A percentile compares a stretch with the other conserved stretches of the same genome.
Evolutionary conservation across 805 yeast genomes (phyloP).

Genomic region (Debaryomyces hansenii): DNA sequence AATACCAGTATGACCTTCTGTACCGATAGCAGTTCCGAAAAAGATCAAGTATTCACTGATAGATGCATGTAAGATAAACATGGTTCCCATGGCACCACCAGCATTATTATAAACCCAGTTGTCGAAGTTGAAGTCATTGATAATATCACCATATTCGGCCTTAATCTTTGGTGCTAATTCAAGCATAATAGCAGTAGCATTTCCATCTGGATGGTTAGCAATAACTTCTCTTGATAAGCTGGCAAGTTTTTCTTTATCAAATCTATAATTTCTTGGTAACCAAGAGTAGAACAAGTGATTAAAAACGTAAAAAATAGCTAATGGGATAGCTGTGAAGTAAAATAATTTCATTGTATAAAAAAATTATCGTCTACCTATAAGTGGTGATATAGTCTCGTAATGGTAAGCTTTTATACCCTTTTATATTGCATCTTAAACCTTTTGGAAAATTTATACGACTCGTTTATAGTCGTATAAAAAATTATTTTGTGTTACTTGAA

Average conservation of each 20-base stretch:
- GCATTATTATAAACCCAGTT: slow-evolving; percentile 98
- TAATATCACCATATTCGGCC: slow-evolving; percentile 66
- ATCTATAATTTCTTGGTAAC: slow-evolving; percentile 71
- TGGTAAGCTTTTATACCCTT: too few species aligned
- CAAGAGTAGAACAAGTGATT: slow-evolving; percentile 46
- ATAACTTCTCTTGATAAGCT: slow-evolving; percentile 56
- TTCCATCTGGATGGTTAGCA: slow-evolving; percentile 51
- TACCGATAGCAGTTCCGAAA: slow-evolving; percentile 91
- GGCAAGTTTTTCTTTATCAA: slow-evolving; percentile 66
- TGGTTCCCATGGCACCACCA: slow-evolving; percentile 97
- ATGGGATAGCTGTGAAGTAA: slow-evolving; percentile 19
- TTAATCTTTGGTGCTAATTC: slow-evolving; percentile 61
- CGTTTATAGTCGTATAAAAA: too few species aligned
- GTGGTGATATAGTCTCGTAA: too few species aligned
- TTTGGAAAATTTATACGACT: too few species aligned
- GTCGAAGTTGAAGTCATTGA: slow-evolving; percentile 69
- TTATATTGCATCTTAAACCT: too few species aligned
- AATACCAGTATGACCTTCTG: slow-evolving; percentile 94
- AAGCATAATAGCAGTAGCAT: slow-evolving; percentile 61
- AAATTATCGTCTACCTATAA: not conserved
- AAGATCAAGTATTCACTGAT: slow-evolving; percentile 88
- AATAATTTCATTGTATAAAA: slow-evolving; percentile 23
- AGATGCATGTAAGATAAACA: slow-evolving; percentile 94
- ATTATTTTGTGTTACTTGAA: too few species aligned
- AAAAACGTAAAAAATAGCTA: slow-evolving; percentile 26